These are phyloP conservation scores for Echites panduratus DNA, from an alignment of 257 asterid genomes.

Conservation along the genomic window DNA sequence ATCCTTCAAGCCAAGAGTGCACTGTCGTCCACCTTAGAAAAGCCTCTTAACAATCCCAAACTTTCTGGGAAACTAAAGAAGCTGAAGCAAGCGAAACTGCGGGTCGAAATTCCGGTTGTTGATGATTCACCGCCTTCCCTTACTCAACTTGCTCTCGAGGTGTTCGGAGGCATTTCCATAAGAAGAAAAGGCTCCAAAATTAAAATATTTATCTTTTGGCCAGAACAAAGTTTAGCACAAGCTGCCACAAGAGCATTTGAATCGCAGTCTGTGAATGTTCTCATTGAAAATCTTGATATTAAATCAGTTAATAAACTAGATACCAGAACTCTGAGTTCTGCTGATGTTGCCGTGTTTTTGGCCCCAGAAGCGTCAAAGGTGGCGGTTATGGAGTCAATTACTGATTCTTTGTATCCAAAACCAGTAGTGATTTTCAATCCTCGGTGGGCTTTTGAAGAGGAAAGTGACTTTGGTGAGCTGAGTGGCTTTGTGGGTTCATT, in stretches of 20 bases:
- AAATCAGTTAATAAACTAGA: conserved; percentile 37
- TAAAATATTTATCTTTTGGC: conserved; percentile 64
- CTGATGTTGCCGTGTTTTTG: conserved; percentile 61
- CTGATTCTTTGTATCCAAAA: conserved; percentile 50
- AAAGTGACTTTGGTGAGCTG: conserved; percentile 46
- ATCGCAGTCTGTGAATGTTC: conserved; percentile 33
- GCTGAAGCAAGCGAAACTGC: conserved; percentile 72
- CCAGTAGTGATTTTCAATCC: conserved; percentile 83
- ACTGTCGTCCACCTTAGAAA: conserved; percentile 56
- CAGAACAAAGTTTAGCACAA: conserved; percentile 29
- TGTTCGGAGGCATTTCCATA: conserved; percentile 56
- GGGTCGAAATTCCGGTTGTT: conserved; percentile 68
- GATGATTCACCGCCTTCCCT: conserved; percentile 71
- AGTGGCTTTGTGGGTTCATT: conserved; percentile 62
- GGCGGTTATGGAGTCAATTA: conserved; percentile 39
- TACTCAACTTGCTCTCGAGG: conserved; percentile 54
- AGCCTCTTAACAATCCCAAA: conserved; percentile 78
- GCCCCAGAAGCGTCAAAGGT: conserved; percentile 53
- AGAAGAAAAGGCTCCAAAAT: conserved; percentile 48
- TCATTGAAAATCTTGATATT: conserved; percentile 42
- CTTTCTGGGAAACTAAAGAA: conserved; percentile 76
- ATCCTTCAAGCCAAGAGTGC: conserved; percentile 73
- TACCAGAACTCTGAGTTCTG: conserved; percentile 34
- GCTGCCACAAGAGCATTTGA: conserved; percentile 50
- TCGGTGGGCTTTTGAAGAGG: conserved; percentile 76